Conservation (phyloP, 495 filamentous ascomycete genomes). For the Podospora pseudocomata region DNA sequence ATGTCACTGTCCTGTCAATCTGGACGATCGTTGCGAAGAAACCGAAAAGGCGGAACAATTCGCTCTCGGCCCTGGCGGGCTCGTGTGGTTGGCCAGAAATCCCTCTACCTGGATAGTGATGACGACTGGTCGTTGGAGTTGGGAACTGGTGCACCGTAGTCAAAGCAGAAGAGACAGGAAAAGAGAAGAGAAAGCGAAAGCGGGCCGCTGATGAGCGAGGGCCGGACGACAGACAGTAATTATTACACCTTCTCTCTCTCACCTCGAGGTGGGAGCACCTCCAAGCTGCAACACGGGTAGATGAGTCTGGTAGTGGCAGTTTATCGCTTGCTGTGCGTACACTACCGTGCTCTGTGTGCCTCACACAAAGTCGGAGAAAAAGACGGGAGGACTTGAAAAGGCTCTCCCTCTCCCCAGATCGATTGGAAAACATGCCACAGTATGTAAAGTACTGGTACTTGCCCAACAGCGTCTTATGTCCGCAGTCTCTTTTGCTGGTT, state of each 20-base stretch:
- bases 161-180: not conserved
- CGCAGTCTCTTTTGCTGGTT: no score
- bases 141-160: not conserved
- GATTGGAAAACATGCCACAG: not conserved
- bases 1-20: conserved; percentile 1
- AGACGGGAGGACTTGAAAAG: conserved; percentile 1
- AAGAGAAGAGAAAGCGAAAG: not conserved
- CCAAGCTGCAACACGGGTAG: not conserved
- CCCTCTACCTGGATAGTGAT: not conserved
- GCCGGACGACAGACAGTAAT: not conserved
- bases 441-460: no score
- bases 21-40: not conserved
- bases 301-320: not conserved
- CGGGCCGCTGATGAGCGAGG: not conserved
- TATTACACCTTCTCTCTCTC: not conserved
- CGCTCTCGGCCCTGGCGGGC: not conserved
- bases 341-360: not conserved
- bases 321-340: not conserved
- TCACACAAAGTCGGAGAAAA: conserved; percentile 11
- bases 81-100: conserved; percentile 2
- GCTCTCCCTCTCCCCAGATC: not conserved
- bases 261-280: not conserved
- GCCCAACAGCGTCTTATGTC: no score
- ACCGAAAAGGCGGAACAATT: not conserved
- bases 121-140: not conserved